Conservation (phyloP, 2,329 filamentous ascomycete species). For the Xylaria arbuscula region DNA sequence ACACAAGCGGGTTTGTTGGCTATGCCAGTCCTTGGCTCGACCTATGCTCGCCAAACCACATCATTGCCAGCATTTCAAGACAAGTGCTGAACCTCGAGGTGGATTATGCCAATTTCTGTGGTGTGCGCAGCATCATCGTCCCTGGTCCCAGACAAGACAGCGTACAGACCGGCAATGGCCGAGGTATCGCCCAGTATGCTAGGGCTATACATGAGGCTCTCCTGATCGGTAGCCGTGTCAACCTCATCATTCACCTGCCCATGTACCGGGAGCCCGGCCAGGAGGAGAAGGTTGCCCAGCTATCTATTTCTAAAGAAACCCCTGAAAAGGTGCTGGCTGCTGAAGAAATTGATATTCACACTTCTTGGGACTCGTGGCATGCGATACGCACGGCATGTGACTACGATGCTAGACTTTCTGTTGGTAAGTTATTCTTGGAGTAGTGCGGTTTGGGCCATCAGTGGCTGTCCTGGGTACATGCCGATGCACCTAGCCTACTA, state of each 20-base stretch:
- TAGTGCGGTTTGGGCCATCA: conserved; percentile 10
- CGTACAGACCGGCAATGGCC: conserved; percentile 60
- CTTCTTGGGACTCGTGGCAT: conserved; percentile 95
- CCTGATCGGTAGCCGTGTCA: conserved; percentile 77
- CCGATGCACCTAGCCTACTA: not conserved
- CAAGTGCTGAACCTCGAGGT: conserved; percentile 92
- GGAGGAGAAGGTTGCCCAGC: conserved; percentile 63
- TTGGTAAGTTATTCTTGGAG: conserved; percentile 72
- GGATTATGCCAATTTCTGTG: conserved; percentile 95
- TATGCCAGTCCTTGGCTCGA: conserved; percentile 94
- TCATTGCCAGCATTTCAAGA: conserved; percentile 86
- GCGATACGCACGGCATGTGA: conserved; percentile 84
- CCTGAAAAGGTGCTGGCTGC: conserved; percentile 53
- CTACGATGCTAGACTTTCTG: conserved; percentile 82
- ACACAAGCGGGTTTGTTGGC: conserved; percentile 78
- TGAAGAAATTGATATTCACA: conserved; percentile 74
- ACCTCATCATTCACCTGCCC: conserved; percentile 82
- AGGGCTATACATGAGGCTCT: conserved; percentile 85
- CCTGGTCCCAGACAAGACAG: conserved; percentile 78
- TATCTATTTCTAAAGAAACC: conserved; percentile 59
- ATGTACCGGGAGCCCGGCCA: conserved; percentile 80
- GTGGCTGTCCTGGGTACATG: not conserved
- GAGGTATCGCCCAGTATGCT: conserved; percentile 78
- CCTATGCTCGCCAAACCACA: conserved; percentile 81
- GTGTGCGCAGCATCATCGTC: conserved; percentile 83